These are phyloP conservation scores for Cotoneaster glaucophyllus DNA, from an alignment of 306 rosid genomes.

Conservation along the genomic window DNA sequence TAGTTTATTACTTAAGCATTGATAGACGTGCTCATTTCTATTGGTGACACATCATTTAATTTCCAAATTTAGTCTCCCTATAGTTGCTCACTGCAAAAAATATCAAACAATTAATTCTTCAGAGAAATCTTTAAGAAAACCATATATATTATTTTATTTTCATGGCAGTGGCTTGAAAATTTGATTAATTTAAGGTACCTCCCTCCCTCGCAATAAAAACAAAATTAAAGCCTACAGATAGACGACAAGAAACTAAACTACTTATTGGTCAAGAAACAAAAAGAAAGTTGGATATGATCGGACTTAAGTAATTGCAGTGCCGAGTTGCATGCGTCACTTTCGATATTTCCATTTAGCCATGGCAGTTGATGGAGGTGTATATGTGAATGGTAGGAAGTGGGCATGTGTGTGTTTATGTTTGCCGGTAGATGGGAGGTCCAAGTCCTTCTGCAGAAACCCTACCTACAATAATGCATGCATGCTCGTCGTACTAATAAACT, in stretches of 20 bases:
- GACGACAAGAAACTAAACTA: too few species aligned
- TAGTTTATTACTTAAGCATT: too few species aligned
- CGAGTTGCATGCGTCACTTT: not conserved
- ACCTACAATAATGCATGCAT: slow-evolving; percentile 18
- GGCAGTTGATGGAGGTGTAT: slow-evolving; percentile 29
- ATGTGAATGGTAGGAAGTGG: slow-evolving; percentile 27
- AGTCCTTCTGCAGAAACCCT: slow-evolving; percentile 31
- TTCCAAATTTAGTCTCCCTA: too few species aligned
- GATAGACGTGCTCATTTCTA: too few species aligned
- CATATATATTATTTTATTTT: too few species aligned
- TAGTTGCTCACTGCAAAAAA: not conserved
- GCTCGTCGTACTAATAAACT: slow-evolving; percentile 4
- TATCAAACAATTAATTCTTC: not conserved
- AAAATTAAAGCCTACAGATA: too few species aligned
- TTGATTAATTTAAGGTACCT: too few species aligned
- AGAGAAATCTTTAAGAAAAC: not conserved
- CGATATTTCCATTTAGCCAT: slow-evolving; percentile 30
- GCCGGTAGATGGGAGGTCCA: slow-evolving; percentile 40
- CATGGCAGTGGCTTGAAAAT: too few species aligned
- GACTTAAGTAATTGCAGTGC: not conserved
- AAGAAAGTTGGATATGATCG: slow-evolving; percentile 15
- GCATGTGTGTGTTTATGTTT: slow-evolving; percentile 18
- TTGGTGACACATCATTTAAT: too few species aligned
- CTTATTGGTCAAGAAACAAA: not conserved
- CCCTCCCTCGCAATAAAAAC: too few species aligned